Base-by-base conservation (phyloP, 2,329 filamentous ascomycete genomes). In the Penicillium sp. region DNA sequence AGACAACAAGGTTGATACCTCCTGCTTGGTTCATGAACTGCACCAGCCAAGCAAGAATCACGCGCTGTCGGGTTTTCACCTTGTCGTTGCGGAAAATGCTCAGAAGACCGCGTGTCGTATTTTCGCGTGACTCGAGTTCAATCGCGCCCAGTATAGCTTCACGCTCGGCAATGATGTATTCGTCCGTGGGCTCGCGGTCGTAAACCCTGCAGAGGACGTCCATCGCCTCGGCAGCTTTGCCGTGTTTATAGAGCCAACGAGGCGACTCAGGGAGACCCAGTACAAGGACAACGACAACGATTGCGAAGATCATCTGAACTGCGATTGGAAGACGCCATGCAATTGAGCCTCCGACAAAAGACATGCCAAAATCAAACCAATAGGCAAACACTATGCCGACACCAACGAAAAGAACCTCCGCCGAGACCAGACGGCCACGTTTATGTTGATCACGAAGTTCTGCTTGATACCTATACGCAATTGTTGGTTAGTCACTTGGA, bases 11-110 rank as follows among this genome's bases (percentile, higher is more conserved):
- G 53, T 83, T 83, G 59, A 83, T 81, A 0, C 82, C 81, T 4
- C 76, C 75, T 52, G 81, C 74, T 60, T 85, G 83, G 53, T 85
- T 81, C 77, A 82, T 82, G 55, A 81, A 78, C 56, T 81, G 79
- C 55, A 79, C 76, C n/a, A 78, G 76, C 65, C 76, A 82, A 0
- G 81, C 81, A 4, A 85, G 73, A 2, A 83, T 64, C 16, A 84
- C 78, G 1, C 81, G 73, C 33, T 76, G 66, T 0, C 81, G 72
- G 4, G 77, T 83, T 66, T 78, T 74, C 11, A 80, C 70, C 48
- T 75, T 75, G 61, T 80, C 82, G 8, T 73, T 73, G 66, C 77
- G 78, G 59, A 84, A 74, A 1, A 83, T 69, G 58, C 75, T 63
- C 71, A 80, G 71, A 38, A 74, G 67, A 37, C 77, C 66, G 42